phyloP scores from a whole-genome alignment of 495 filamentous ascomycete genomes.

The Penicillium coffeae region DNA sequence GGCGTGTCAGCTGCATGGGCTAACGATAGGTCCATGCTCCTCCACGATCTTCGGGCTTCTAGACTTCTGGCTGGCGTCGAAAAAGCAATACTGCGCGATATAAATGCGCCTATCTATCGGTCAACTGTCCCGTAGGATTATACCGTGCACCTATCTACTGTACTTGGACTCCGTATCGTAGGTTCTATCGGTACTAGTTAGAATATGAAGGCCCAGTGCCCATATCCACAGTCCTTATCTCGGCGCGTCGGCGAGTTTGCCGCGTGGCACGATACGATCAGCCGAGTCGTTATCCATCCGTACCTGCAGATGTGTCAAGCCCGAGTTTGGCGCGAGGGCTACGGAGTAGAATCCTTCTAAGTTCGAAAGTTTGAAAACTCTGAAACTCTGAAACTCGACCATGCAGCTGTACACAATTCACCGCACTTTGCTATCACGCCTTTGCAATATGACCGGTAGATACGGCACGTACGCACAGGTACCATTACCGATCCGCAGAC shows the following conservation, averaged over 20 bases:
- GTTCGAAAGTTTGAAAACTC: too few species aligned
- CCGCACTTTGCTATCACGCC: background rate
- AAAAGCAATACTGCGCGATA: background rate
- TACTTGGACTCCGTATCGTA: too few species aligned
- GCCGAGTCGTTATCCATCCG: background rate
- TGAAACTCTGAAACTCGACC: background rate
- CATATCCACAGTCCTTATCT: too few species aligned
- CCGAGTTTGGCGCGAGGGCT: too few species aligned
- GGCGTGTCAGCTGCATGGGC: background rate
- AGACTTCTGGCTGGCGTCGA: background rate
- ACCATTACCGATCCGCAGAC: slow-evolving; percentile 13
- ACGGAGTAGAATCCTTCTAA: too few species aligned
- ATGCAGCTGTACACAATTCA: background rate
- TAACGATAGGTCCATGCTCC: background rate
- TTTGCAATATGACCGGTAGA: slow-evolving; percentile 2
- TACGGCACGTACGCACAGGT: background rate
- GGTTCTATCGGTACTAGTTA: too few species aligned
- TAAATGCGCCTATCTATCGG: too few species aligned
- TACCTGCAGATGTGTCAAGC: background rate
- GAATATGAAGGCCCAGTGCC: too few species aligned
- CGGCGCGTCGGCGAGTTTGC: background rate
- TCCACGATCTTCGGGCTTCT: background rate
- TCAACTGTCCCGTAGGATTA: too few species aligned
- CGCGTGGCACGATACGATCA: background rate
- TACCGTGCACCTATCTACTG: too few species aligned